These are phyloP conservation scores for Fusarium domesticum DNA, from an alignment of 2,329 filamentous ascomycete genomes.

Conservation along the genomic window DNA sequence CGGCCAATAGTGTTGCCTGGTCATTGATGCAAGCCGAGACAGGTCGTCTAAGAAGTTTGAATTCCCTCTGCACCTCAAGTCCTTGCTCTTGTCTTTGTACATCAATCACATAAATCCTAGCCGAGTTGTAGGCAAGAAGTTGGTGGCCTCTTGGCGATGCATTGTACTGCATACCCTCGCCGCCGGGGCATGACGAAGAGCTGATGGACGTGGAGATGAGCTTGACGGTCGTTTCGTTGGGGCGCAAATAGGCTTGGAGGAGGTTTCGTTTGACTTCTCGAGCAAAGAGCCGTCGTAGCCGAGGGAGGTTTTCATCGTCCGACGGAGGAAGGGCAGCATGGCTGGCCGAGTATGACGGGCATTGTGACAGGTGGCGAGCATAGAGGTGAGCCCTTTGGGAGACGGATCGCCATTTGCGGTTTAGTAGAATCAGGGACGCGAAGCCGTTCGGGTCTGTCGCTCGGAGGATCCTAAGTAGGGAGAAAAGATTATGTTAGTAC, in stretches of 20 bases:
- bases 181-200: constrained; percentile 76
- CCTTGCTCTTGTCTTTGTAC: constrained; percentile 54
- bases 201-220: constrained; percentile 81
- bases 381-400: constrained; percentile 64
- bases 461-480: constrained; percentile 54
- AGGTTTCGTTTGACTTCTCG: constrained; percentile 72
- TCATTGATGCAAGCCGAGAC: constrained; percentile 76
- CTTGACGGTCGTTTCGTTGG: constrained; percentile 68
- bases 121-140: constrained; percentile 79
- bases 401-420: constrained; percentile 62
- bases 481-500: constrained; percentile 16
- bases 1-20: constrained; percentile 71
- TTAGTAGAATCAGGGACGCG: constrained; percentile 63
- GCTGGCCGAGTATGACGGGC: constrained; percentile 55
- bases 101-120: constrained; percentile 76
- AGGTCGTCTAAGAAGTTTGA: constrained; percentile 75
- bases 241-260: constrained; percentile 72
- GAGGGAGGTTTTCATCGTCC: constrained; percentile 51
- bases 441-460: constrained; percentile 61
- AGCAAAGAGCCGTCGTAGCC: constrained; percentile 63
- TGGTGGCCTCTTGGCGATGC: constrained; percentile 73
- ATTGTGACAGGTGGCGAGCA: constrained; percentile 58
- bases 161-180: constrained; percentile 81
- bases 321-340: constrained; percentile 41
- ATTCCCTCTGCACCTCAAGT: constrained; percentile 67